A percentile compares a stretch with the other conserved stretches of the same genome.
Conservation (phyloP, 192 early-diverging fungal genomes). For the Phlyctochytrium arcticum region DNA sequence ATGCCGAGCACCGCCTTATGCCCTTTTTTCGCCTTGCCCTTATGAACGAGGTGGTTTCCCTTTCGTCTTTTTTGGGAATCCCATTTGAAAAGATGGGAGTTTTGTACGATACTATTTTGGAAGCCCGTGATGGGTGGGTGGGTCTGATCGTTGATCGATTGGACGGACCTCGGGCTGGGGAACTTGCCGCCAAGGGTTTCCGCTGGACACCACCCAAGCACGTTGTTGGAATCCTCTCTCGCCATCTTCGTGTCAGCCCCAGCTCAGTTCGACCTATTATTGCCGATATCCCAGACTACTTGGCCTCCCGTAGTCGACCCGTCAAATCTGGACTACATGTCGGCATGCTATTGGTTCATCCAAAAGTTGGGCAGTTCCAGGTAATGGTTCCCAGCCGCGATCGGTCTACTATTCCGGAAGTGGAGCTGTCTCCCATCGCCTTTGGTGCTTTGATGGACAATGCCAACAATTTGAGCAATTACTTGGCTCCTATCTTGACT, state of each 20-base stretch:
- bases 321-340: conserved; percentile 5
- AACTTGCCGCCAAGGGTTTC: conserved; percentile 7
- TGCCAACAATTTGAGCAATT: not conserved
- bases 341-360: not conserved
- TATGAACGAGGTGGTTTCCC: not conserved
- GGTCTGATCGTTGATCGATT: conserved; percentile 4
- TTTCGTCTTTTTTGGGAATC: not conserved
- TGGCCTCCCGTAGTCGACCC: not conserved
- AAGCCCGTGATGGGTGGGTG: conserved; percentile 1
- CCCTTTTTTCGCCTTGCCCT: not conserved
- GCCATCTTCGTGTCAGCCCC: not conserved
- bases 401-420: conserved; percentile 1
- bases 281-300: not conserved
- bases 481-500: not conserved
- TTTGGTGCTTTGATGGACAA: not conserved
- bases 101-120: conserved; percentile 10
- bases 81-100: conserved; percentile 10
- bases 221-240: not conserved
- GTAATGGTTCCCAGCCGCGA: conserved; percentile 7
- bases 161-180: not conserved
- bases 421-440: not conserved
- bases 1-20: not conserved
- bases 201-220: conserved; percentile 12
- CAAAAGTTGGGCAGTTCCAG: conserved; percentile 4
- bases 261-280: not conserved